These are phyloP conservation scores for Glycine tomentella DNA, from an alignment of 306 rosid genomes.

Conservation along the genomic window DNA sequence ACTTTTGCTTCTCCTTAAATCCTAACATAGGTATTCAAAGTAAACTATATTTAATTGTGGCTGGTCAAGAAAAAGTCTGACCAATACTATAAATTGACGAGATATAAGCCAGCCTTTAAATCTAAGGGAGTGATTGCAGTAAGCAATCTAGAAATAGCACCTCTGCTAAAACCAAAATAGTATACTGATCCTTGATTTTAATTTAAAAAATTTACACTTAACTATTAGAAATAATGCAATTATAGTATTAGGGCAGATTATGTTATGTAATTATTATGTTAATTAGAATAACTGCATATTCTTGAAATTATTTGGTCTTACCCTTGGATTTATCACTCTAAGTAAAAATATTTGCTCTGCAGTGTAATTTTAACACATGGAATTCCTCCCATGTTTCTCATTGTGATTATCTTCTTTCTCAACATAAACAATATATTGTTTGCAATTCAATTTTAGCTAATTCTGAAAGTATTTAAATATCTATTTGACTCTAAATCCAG, in stretches of 20 bases:
- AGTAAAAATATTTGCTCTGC: neutral
- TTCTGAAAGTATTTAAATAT: neutral
- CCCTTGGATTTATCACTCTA: too few species aligned
- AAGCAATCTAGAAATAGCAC: neutral
- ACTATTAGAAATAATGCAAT: neutral
- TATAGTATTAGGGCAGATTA: neutral
- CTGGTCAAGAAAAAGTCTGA: conserved; percentile 2
- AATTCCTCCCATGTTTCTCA: neutral
- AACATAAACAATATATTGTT: neutral
- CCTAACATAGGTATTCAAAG: neutral
- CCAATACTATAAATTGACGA: neutral
- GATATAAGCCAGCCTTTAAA: neutral
- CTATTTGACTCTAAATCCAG: neutral
- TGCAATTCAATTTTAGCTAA: neutral
- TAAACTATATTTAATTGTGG: neutral
- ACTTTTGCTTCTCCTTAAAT: too few species aligned
- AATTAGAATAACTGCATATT: neutral
- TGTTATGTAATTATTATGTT: neutral
- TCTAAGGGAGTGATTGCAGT: neutral
- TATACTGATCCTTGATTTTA: neutral
- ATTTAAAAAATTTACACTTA: neutral
- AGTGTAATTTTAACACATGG: neutral
- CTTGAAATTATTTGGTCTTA: neutral
- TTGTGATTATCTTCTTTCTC: neutral
- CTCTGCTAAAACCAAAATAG: neutral